Conservation (phyloP, 2,329 filamentous ascomycete genomes). For the Diaporthe vaccinii region DNA sequence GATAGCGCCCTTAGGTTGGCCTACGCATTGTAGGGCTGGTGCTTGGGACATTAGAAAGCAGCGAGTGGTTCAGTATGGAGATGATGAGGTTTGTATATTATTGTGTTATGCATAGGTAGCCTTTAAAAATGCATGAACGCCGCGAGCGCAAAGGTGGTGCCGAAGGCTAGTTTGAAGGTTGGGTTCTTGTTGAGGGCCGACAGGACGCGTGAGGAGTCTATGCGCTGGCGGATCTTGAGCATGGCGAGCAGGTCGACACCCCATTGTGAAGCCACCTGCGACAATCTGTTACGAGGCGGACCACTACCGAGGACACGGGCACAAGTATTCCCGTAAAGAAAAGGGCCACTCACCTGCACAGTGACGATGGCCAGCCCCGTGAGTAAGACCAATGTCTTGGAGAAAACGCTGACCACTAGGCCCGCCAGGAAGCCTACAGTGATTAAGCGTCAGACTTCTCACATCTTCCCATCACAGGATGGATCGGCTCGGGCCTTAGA, state of each 20-base stretch:
- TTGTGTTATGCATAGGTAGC: slow-evolving; percentile 26
- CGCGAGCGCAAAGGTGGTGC: slow-evolving; percentile 79
- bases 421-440: slow-evolving; percentile 71
- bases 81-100: slow-evolving; percentile 22
- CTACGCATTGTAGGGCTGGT: neutral
- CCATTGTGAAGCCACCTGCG: slow-evolving; percentile 58
- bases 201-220: slow-evolving; percentile 57
- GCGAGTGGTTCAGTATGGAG: neutral
- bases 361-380: slow-evolving; percentile 74
- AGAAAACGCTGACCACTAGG: slow-evolving; percentile 77
- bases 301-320: neutral
- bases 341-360: slow-evolving; percentile 66
- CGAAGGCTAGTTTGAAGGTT: slow-evolving; percentile 78
- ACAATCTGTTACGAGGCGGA: slow-evolving; percentile 17
- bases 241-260: slow-evolving; percentile 57
- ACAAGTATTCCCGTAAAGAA: neutral
- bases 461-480: neutral
- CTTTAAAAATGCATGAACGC: slow-evolving; percentile 67
- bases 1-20: neutral
- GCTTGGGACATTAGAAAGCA: neutral
- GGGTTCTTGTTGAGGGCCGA: slow-evolving; percentile 69
- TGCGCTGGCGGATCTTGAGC: slow-evolving; percentile 53
- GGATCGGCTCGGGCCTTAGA: too few relatives aligned
- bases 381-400: slow-evolving; percentile 76
- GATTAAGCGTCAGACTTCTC: neutral